Evolutionary conservation across 768 basidiomycete genomes (phyloP).

Genomic region (Auricularia heimuer): DNA sequence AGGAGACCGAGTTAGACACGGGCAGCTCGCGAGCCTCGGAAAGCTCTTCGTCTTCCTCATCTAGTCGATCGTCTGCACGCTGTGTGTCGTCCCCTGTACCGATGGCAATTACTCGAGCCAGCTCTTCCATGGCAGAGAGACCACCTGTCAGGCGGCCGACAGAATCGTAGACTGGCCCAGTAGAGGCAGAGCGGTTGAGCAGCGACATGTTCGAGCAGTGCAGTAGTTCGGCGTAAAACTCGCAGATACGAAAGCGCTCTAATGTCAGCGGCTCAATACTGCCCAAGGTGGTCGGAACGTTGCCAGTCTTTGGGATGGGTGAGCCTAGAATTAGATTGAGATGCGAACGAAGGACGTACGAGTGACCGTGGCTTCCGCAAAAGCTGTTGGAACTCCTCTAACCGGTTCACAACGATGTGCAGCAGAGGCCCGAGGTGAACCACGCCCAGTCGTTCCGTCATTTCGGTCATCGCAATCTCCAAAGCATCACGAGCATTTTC

Average conservation of each 20-base stretch:
- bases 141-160: slow-evolving; percentile 87
- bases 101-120: slow-evolving; percentile 74
- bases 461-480: slow-evolving; percentile 66
- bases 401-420: slow-evolving; percentile 55
- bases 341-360: slow-evolving; percentile 35
- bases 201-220: slow-evolving; percentile 99
- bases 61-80: slow-evolving; percentile 37
- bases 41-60: slow-evolving; percentile 46
- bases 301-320: slow-evolving; percentile 40
- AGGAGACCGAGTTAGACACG: slow-evolving; percentile 41
- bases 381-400: slow-evolving; percentile 61
- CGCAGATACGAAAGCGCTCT: slow-evolving; percentile 92
- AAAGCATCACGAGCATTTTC: slow-evolving; percentile 57
- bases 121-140: slow-evolving; percentile 68
- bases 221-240: slow-evolving; percentile 90
- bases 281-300: slow-evolving; percentile 66
- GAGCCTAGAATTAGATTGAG: slow-evolving; percentile 8
- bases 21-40: slow-evolving; percentile 63
- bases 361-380: slow-evolving; percentile 64
- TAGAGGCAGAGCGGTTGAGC: slow-evolving; percentile 69
- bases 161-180: slow-evolving; percentile 62
- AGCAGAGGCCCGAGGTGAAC: slow-evolving; percentile 84
- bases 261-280: slow-evolving; percentile 73
- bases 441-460: slow-evolving; percentile 78
- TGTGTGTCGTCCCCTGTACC: slow-evolving; percentile 45